phyloP scores from a whole-genome alignment of 2,329 filamentous ascomycete genomes.

The Berkeleyomyces rouxiae region DNA sequence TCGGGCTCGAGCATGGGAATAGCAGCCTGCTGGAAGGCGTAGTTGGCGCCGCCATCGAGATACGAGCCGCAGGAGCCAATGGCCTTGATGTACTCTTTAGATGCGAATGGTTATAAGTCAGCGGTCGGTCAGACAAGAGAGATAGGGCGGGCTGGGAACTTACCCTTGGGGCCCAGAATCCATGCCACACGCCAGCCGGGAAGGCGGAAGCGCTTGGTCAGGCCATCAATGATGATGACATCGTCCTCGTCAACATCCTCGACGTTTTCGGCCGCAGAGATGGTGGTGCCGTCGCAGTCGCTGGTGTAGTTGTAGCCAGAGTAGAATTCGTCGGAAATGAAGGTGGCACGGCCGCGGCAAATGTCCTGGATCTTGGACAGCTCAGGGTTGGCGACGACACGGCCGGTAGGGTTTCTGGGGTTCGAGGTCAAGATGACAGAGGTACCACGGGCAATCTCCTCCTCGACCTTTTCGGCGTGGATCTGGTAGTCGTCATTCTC shows the following conservation, averaged over 20 bases:
- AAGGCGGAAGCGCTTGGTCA: slow-evolving; percentile 92
- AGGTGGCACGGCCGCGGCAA: slow-evolving; percentile 73
- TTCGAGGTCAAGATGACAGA: slow-evolving; percentile 89
- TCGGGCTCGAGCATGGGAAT: slow-evolving; percentile 81
- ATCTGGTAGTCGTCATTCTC: slow-evolving; percentile 85
- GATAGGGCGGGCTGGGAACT: slow-evolving; percentile 11
- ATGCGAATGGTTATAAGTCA: not conserved
- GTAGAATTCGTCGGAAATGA: slow-evolving; percentile 97
- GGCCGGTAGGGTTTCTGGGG: slow-evolving; percentile 83
- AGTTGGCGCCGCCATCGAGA: slow-evolving; percentile 85
- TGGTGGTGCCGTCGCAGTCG: slow-evolving; percentile 76
- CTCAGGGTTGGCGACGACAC: slow-evolving; percentile 71
- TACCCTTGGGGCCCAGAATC: slow-evolving; percentile 75
- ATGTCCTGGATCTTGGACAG: slow-evolving; percentile 84
- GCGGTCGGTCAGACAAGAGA: too few relatives aligned
- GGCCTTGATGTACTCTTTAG: slow-evolving; percentile 69
- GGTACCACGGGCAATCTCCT: slow-evolving; percentile 74
- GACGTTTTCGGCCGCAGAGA: slow-evolving; percentile 78
- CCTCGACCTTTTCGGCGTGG: slow-evolving; percentile 79
- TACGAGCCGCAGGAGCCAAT: slow-evolving; percentile 87
- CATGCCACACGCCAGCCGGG: slow-evolving; percentile 94
- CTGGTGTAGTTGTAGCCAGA: slow-evolving; percentile 90
- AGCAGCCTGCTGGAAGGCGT: slow-evolving; percentile 88
- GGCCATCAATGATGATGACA: slow-evolving; percentile 84
- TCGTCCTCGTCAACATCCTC: slow-evolving; percentile 80